Evolutionary conservation across 495 filamentous ascomycete species (phyloP), one percentile per base, ranked within the genome.

Genomic region (Talaromyces wortmannii): DNA sequence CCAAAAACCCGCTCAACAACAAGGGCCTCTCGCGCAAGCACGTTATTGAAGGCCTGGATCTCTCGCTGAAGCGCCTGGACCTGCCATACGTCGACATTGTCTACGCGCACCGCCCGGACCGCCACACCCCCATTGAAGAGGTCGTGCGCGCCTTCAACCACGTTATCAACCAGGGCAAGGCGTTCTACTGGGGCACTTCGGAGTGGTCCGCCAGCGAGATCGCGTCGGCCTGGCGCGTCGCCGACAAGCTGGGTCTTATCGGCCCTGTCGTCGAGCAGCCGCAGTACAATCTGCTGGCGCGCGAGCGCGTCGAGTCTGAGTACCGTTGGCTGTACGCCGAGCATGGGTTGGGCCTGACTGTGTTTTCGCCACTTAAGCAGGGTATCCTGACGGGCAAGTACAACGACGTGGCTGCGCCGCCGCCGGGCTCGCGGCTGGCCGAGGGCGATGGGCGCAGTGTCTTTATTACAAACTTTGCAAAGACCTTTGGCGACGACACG

Each of bases 131-230:
- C 3, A 92, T 95, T 77, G 88, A 91, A 65, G 91, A 96, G 69
- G 82, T 83, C 36, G 91, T 95, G 36, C 83, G 90, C 54, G 90
- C 77, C 45, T 95, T 95, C 77, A 92, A 92, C 69, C 80, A 89
- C 64, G 69, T 87, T 31, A 90, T 95, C 60, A 76, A 85, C 67
- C 79, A 79, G 46, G 87, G 89, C 44, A 87, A 90, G 73, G 84
- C 86, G 18, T 86, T 94, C 65, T 94, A 95, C 78, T 95, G 90
- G 91, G 91, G 91, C 32, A 95, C 91, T 0, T 89, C 86, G 0
- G 89, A 92, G 74, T 95, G 90, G 91, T 78, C 76, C 55, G 89
- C 90, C 7, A 83, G 81, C 50, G 88, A 95, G 73, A 92, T 95
- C 63, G 78, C 81, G 7, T 77, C 86, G 55, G 91, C 91, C 6